Evolutionary conservation across 2,329 filamentous ascomycete species (phyloP), one percentile per base, ranked within the genome.

Genomic region (Aspergillus carbonarius): DNA sequence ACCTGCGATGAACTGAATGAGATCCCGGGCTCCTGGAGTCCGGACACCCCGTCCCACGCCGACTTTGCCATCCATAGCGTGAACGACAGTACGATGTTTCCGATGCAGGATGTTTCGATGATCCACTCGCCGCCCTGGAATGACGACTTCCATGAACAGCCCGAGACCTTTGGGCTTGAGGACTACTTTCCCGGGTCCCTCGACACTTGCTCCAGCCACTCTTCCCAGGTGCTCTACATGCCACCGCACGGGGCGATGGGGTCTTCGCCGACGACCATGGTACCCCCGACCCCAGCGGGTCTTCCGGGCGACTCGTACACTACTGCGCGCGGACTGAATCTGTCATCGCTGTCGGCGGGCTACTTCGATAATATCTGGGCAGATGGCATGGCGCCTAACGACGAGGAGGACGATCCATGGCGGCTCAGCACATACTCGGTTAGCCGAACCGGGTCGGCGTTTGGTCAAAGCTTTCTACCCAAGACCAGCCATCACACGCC

Each of bases 381-480:
- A 4, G 48, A 56, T 9, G 23, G 7, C 17, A 30, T 40, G 30
- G n/a, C 23, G 2, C 20, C 54, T 13, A 32, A 46, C 37, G 47
- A 34, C n/a, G 18, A 46, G 9, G 48, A 46, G 8, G 34, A 30
- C 30, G 48, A 30, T 25, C 13, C 30, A 18, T 44, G 32, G 23
- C 27, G 15, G 37, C 17, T 17, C 7, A 15, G 35, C 4, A 17
- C 37, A n/a, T 50, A 37, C 30, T n/a, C 35, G 1, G 48, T 61
- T 27, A 56, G 34, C 30, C 46, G 52, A 1, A 12, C 53, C 2
- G 49, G 58, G 1, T 46, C 59, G 5, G 49, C 48, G 10, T 59
- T 65, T 13, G 61, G 52, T 7, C 46, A 60, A 10, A 30, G 47
- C 12, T 62, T 63, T 27, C n/a, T 55, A 2, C 40, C 59, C 3